phyloP scores from a whole-genome alignment of 2,329 filamentous ascomycete genomes.

The Colletotrichum salicis region DNA sequence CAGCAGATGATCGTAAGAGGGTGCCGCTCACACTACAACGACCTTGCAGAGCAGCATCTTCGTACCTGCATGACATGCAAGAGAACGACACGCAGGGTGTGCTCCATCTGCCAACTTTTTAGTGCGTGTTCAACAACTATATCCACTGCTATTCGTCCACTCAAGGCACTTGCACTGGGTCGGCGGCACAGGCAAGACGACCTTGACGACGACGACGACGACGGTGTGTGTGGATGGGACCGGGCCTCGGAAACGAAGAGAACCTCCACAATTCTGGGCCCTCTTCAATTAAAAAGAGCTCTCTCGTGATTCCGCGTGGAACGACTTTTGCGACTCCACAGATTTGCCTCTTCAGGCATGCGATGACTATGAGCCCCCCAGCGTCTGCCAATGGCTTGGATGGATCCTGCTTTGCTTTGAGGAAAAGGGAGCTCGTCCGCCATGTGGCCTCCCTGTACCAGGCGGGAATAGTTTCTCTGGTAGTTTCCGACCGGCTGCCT shows the following conservation, averaged over 20 bases:
- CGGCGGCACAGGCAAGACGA: slow-evolving; percentile 13
- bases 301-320: slow-evolving; percentile 34
- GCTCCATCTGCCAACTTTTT: slow-evolving; percentile 16
- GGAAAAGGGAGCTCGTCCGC: slow-evolving; percentile 28
- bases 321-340: slow-evolving; percentile 30
- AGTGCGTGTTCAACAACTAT: neutral
- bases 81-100: slow-evolving; percentile 6
- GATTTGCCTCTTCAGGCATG: slow-evolving; percentile 31
- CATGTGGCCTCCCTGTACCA: slow-evolving; percentile 34
- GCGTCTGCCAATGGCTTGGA: slow-evolving; percentile 10
- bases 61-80: slow-evolving; percentile 16
- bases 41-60: slow-evolving; percentile 15
- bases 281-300: slow-evolving; percentile 22
- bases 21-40: neutral
- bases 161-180: neutral
- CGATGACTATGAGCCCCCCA: slow-evolving; percentile 10
- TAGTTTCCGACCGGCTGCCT: slow-evolving; percentile 15
- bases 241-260: slow-evolving; percentile 25
- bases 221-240: neutral
- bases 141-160: slow-evolving; percentile 17
- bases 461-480: slow-evolving; percentile 18
- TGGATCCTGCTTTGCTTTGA: slow-evolving; percentile 19
- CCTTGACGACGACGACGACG: slow-evolving; percentile 17
- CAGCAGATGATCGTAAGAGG: slow-evolving; percentile 23
- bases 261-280: slow-evolving; percentile 24